Base-by-base conservation (phyloP, 306 rosid species). In the Hippophae gyantsensis region DNA sequence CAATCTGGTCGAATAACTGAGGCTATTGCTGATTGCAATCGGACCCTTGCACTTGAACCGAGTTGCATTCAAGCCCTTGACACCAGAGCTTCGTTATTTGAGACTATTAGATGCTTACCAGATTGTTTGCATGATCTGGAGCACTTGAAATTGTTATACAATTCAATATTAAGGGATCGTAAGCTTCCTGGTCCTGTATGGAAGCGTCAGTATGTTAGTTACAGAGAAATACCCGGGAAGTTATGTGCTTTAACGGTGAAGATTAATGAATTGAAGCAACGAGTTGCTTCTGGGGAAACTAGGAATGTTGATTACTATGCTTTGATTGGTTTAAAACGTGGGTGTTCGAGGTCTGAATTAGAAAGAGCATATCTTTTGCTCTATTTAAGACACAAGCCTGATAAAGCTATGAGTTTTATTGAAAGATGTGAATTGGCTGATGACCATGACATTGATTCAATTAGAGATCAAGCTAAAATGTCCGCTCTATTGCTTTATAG, bases 111-210 rank as follows among this genome's bases (percentile, higher is more conserved):
- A 41, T 88, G 96, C 68, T 73, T 93, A 57, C 95, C 97, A 0
- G 99, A 93, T 71, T 78, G 89, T 43, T 72, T 93, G 41, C 99
- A 93, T 32, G 99, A 93, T 66, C 79, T 93, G 0, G 99, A 93
- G 62, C 99, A 93, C 72, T 52, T 93, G 45, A 88, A 88, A 57
- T 95, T 93, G 10, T 63, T 93, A 67, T 93, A 93, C 80, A 93
- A 93, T 59, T 23, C 99, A 9, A 88, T 93, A 11, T 60, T 93
- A 46, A 72, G 97, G 8, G 97, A 93, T 46, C 72, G 97, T 7
- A 88, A 86, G 64, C 94, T 93, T 54, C 90, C 94, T 0, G 97
- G 99, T 53, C 97, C 97, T 0, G 85, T 84, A 0, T 93, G 97
- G 99, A 88, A 88, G 76, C 81, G 90, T 12, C 96, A 79, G 64